A percentile compares a stretch with the other conserved stretches of the same genome.
These are phyloP conservation scores for Lactifluus subvellereus DNA, from an alignment of 768 basidiomycete genomes.

Conservation along the genomic window DNA sequence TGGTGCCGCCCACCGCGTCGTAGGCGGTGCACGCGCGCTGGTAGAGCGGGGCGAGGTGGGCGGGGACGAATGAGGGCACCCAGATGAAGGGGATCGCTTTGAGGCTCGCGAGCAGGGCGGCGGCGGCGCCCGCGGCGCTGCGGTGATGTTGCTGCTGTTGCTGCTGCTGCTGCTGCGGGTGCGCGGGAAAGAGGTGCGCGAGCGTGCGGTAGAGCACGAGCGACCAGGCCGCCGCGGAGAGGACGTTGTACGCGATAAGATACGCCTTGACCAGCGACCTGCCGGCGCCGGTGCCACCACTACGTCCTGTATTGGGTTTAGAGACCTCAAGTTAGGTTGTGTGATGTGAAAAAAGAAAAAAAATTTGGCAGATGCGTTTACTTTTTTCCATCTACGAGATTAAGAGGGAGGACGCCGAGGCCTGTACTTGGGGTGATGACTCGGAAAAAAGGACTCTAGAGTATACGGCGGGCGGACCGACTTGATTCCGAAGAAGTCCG, in stretches of 20 bases:
- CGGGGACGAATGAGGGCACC: constrained; percentile 36
- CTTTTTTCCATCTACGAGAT: background rate
- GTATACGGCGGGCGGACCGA: no score
- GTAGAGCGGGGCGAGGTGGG: constrained; percentile 40
- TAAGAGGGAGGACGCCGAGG: background rate
- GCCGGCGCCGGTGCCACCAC: background rate
- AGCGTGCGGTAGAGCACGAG: constrained; percentile 20
- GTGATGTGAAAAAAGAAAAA: background rate
- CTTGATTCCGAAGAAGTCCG: no score
- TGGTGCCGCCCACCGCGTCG: constrained; percentile 51
- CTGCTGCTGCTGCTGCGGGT: background rate
- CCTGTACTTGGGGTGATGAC: background rate
- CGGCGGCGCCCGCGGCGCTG: background rate
- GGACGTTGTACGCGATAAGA: constrained; percentile 24
- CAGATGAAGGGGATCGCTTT: constrained; percentile 22
- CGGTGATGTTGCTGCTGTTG: no score
- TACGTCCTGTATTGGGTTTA: background rate
- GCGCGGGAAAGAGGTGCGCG: constrained; percentile 5
- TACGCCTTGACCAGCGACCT: constrained; percentile 15
- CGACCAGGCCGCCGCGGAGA: constrained; percentile 19
- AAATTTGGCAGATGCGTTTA: background rate
- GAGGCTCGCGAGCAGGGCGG: constrained; percentile 9
- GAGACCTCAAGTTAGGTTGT: background rate
- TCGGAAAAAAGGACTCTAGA: no score
- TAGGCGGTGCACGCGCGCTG: constrained; percentile 52